Conservation (phyloP, 371 early-diverging fungal genomes). For the Enterospora canceri region DNA sequence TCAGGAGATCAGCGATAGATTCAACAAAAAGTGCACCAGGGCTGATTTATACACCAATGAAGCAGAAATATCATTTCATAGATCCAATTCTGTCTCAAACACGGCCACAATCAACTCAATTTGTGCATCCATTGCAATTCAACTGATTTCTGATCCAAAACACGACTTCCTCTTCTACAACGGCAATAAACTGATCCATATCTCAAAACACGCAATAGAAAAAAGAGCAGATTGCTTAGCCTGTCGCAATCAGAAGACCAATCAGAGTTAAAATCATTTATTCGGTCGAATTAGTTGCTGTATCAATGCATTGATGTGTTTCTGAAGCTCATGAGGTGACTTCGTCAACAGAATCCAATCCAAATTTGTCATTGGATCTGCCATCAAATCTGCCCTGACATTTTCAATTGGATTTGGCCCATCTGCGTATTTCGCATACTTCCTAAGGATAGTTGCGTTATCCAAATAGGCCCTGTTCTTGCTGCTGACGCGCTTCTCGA, state of each 20-base stretch:
- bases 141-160: neutral
- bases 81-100: conserved; percentile 32
- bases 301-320: conserved; percentile 38
- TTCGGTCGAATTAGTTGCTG: neutral
- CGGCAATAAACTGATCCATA: neutral
- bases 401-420: conserved; percentile 37
- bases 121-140: conserved; percentile 34
- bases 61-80: conserved; percentile 21
- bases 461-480: conserved; percentile 28
- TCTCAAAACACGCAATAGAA: conserved; percentile 9
- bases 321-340: conserved; percentile 36
- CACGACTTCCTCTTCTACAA: conserved; percentile 43
- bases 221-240: conserved; percentile 33
- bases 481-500: conserved; percentile 10
- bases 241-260: conserved; percentile 14
- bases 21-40: conserved; percentile 15
- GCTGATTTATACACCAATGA: conserved; percentile 13
- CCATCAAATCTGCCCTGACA: conserved; percentile 29
- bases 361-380: conserved; percentile 22
- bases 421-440: conserved; percentile 37
- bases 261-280: neutral
- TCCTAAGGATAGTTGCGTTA: conserved; percentile 26
- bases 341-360: conserved; percentile 42
- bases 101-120: conserved; percentile 46
- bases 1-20: conserved; percentile 17